Evolutionary conservation across 257 asterid species (phyloP).

Genomic region (Schizonepeta tenuifolia): DNA sequence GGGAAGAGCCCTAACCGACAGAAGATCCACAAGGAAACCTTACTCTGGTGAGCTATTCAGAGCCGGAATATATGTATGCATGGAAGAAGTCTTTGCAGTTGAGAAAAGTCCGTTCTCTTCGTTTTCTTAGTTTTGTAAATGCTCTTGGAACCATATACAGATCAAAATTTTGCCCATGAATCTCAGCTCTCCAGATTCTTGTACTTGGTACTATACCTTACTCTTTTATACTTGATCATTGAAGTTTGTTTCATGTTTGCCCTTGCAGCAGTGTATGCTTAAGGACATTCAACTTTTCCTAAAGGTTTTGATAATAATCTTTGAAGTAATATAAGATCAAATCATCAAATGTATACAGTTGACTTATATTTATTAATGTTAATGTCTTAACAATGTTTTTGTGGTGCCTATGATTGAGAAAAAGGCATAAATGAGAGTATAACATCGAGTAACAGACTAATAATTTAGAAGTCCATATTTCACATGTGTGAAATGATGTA

Average conservation of each 20-base stretch:
- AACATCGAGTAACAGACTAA: not conserved
- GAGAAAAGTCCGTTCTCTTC: too few species aligned
- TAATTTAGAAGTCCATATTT: not conserved
- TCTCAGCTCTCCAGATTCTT: not conserved
- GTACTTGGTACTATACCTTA: not conserved
- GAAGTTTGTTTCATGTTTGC: not conserved
- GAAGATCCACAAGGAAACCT: too few species aligned
- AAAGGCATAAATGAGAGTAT: not conserved
- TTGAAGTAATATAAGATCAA: not conserved
- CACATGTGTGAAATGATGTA: not conserved
- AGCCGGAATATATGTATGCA: too few species aligned
- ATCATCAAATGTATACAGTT: not conserved
- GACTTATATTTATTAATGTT: not conserved
- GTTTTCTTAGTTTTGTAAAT: not conserved
- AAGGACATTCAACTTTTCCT: not conserved
- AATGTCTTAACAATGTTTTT: not conserved
- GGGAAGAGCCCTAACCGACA: not conserved
- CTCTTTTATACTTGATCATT: not conserved
- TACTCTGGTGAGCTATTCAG: too few species aligned
- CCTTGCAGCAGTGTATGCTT: not conserved
- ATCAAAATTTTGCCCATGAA: not conserved
- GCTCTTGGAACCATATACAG: not conserved
- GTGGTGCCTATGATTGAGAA: not conserved
- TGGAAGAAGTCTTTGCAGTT: too few species aligned
- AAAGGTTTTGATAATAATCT: not conserved